phyloP scores from a whole-genome alignment of 208 protist genomes.

The Entamoeba moshkovskii region DNA sequence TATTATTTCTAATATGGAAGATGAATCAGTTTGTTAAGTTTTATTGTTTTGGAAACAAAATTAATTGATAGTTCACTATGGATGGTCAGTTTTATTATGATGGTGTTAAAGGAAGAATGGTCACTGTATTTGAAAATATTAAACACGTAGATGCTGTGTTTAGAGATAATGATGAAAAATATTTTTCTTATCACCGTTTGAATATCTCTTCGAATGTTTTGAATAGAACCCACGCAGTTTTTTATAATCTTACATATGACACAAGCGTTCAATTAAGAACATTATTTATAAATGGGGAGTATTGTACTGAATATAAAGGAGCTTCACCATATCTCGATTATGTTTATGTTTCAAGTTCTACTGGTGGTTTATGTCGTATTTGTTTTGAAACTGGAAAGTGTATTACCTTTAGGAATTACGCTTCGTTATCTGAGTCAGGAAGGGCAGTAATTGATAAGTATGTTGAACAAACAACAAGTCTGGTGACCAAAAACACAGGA shows the following conservation, averaged over 20 bases:
- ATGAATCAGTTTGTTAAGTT: too few relatives aligned
- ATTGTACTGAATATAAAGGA: not conserved
- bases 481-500: not conserved
- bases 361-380: not conserved
- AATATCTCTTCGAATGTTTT: not conserved
- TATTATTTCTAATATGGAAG: too few relatives aligned
- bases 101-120: not conserved
- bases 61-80: not conserved
- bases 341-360: not conserved
- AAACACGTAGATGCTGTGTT: not conserved
- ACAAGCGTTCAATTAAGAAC: not conserved
- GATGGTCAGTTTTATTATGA: not conserved
- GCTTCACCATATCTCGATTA: not conserved
- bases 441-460: not conserved
- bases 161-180: not conserved
- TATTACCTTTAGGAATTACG: not conserved
- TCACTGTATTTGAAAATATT: not conserved
- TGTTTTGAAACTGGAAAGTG: not conserved
- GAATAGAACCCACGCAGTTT: not conserved
- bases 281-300: not conserved
- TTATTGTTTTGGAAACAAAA: too few relatives aligned
- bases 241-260: not conserved
- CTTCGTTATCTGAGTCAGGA: not conserved
- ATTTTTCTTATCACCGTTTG: not conserved
- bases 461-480: not conserved